These are phyloP conservation scores for Chaetothyriales sp. DNA, from an alignment of 2,329 filamentous ascomycete genomes.

Conservation along the genomic window DNA sequence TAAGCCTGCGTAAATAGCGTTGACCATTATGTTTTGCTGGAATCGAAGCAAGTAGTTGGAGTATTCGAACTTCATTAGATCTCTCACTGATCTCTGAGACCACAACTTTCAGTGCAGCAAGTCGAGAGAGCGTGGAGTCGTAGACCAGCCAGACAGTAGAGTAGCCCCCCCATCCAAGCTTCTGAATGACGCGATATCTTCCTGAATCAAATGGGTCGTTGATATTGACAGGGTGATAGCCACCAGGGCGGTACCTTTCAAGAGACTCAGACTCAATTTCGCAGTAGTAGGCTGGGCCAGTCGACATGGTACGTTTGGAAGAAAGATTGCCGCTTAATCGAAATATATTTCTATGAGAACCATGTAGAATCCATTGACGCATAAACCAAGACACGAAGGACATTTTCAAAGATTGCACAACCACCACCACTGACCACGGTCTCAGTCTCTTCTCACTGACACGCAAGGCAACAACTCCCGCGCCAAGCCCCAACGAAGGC, in stretches of 20 bases:
- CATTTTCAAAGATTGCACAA: slow-evolving; percentile 2
- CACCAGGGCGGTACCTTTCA: slow-evolving; percentile 21
- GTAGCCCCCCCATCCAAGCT: slow-evolving; percentile 28
- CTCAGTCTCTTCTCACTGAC: neutral
- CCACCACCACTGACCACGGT: too few species aligned
- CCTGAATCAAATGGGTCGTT: slow-evolving; percentile 16
- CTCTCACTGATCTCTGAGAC: slow-evolving; percentile 5
- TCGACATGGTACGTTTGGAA: slow-evolving; percentile 3
- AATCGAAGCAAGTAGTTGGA: slow-evolving; percentile 5
- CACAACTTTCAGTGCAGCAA: slow-evolving; percentile 6
- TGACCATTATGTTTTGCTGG: slow-evolving; percentile 6
- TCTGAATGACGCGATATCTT: slow-evolving; percentile 27
- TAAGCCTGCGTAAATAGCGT: slow-evolving; percentile 4
- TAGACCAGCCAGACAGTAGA: slow-evolving; percentile 30
- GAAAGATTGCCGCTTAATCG: slow-evolving; percentile 3
- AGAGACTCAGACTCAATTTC: slow-evolving; percentile 16
- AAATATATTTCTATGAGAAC: slow-evolving; percentile 2
- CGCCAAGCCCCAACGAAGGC: neutral
- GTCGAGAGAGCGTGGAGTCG: slow-evolving; percentile 16
- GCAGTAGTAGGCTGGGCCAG: slow-evolving; percentile 5
- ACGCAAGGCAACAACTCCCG: neutral
- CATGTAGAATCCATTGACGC: slow-evolving; percentile 3
- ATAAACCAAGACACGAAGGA: slow-evolving; percentile 3
- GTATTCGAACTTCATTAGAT: slow-evolving; percentile 6
- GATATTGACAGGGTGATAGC: slow-evolving; percentile 24